phyloP scores from a whole-genome alignment of 2,329 filamentous ascomycete species.

The Fusarium brevicatenulatum region DNA sequence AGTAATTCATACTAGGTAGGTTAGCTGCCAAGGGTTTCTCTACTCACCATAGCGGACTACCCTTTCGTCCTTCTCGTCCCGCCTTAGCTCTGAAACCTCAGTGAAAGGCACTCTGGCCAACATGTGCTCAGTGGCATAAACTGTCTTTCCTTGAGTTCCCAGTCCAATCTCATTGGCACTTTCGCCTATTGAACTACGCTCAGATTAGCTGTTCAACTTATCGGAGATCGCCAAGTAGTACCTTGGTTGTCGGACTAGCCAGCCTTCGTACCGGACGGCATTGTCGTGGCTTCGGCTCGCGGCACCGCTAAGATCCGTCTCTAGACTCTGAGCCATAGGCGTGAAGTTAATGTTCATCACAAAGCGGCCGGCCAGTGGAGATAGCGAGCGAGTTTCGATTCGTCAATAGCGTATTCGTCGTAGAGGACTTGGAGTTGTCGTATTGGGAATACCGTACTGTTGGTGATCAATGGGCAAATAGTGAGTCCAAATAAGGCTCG shows the following conservation, averaged over 20 bases:
- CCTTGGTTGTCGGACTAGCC: background rate
- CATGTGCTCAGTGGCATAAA: background rate
- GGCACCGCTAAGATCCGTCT: conserved; percentile 25
- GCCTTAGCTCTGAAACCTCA: background rate
- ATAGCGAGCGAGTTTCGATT: conserved; percentile 19
- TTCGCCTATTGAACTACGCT: background rate
- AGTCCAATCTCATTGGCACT: background rate
- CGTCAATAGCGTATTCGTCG: background rate
- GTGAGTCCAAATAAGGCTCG: conserved; percentile 5
- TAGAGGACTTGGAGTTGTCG: conserved; percentile 1
- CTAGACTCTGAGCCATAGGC: background rate
- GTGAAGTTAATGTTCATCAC: background rate
- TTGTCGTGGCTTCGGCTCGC: conserved; percentile 11
- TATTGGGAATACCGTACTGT: background rate
- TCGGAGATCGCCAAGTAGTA: background rate
- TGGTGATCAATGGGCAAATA: background rate
- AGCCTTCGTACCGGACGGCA: background rate
- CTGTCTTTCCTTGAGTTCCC: background rate
- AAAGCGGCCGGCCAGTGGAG: background rate
- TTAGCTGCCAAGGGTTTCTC: conserved; percentile 1
- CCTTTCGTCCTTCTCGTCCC: background rate
- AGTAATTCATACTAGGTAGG: background rate
- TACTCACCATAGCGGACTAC: background rate
- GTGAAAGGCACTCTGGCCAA: background rate
- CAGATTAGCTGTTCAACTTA: conserved; percentile 3